Percentiles rank a stretch among this genome's conserved stretches.
These are phyloP conservation scores for Alternaria conjuncta DNA, from an alignment of 2,329 filamentous ascomycete genomes.

Conservation along the genomic window DNA sequence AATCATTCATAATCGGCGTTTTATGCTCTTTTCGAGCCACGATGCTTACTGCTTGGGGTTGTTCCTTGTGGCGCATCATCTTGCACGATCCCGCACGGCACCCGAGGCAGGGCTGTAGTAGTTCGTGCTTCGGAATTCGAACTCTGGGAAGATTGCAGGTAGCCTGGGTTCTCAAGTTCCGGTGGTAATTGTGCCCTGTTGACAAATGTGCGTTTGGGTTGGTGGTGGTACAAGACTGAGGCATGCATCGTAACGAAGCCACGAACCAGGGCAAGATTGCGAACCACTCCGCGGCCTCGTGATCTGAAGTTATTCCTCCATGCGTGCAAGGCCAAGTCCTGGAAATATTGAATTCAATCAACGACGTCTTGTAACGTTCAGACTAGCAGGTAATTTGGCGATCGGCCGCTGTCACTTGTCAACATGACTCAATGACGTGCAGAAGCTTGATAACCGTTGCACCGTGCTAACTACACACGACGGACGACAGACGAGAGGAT, in stretches of 20 bases:
- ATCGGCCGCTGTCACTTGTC: conserved; percentile 29
- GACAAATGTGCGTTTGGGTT: conserved; percentile 29
- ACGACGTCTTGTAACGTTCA: neutral
- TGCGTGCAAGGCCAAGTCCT: neutral
- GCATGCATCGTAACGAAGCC: conserved; percentile 17
- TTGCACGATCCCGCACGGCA: neutral
- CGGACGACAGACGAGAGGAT: neutral
- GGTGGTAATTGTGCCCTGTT: conserved; percentile 15
- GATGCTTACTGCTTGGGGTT: neutral
- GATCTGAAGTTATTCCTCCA: neutral
- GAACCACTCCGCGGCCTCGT: neutral
- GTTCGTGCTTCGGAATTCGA: neutral
- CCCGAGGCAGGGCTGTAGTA: conserved; percentile 1
- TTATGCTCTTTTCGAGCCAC: neutral
- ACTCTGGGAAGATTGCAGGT: conserved; percentile 10
- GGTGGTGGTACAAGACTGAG: conserved; percentile 20
- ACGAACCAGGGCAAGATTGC: conserved; percentile 13
- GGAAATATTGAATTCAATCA: neutral
- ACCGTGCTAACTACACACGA: neutral
- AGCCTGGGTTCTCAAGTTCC: conserved; percentile 6
- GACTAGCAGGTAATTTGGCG: neutral
- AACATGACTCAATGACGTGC: conserved; percentile 22
- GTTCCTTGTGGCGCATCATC: conserved; percentile 12
- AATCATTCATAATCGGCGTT: neutral
- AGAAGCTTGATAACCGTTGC: conserved; percentile 2